Conservation (phyloP, 148 eudicot genomes). For the Hydrangea macrophylla region DNA sequence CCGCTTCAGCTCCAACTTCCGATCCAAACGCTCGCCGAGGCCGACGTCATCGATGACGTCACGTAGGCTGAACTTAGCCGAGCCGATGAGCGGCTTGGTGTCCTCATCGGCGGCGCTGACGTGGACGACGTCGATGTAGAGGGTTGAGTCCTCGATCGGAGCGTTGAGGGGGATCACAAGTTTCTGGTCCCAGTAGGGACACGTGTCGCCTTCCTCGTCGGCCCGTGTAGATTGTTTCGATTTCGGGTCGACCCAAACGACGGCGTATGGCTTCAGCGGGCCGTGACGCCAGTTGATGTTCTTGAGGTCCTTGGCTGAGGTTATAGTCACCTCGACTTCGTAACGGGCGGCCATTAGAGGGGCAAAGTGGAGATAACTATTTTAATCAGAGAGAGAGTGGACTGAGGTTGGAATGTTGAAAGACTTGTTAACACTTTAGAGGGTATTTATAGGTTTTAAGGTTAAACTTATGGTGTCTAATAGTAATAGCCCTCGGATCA, state of each 20-base stretch:
- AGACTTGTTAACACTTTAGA: not conserved
- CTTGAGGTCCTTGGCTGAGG: conserved; percentile 73
- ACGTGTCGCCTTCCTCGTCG: conserved; percentile 69
- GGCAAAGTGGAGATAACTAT: not conserved
- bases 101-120: conserved; percentile 52
- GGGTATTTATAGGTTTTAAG: not conserved
- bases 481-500: not conserved
- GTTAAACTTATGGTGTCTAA: not conserved
- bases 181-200: conserved; percentile 62
- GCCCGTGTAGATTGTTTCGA: conserved; percentile 48
- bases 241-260: conserved; percentile 72
- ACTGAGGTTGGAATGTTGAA: not conserved
- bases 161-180: conserved; percentile 55
- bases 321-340: conserved; percentile 56
- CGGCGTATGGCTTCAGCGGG: conserved; percentile 58
- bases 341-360: conserved; percentile 45
- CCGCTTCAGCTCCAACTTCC: conserved; percentile 55
- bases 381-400: no score
- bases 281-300: conserved; percentile 96
- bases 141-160: conserved; percentile 59
- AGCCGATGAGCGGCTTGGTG: conserved; percentile 77
- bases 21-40: conserved; percentile 23
- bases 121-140: conserved; percentile 71
- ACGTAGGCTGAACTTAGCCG: conserved; percentile 43
- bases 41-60: conserved; percentile 69